Base-by-base conservation (phyloP, 345 rosid genomes). In the Aquilaria sinensis region DNA sequence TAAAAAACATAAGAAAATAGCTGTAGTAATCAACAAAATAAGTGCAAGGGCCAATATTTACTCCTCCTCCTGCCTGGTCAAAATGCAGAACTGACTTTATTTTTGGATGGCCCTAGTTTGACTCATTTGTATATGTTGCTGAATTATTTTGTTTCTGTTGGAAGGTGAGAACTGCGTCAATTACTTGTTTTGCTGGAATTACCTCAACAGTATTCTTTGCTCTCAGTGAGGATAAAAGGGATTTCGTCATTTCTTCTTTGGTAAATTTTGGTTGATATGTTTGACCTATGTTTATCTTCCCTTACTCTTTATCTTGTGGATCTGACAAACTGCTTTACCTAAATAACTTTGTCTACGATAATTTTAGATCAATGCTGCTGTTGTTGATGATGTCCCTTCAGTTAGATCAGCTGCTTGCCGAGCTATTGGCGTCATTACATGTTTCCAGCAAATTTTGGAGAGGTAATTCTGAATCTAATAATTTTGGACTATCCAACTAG, bases 371-470 rank as follows among this genome's bases (percentile, higher is more conserved):
- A 70, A 59, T 74, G 86, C 94, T 67, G 96, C 94, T 61, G 66
- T 72, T 58, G 65, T 77, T 71, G 97, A 93, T 68, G 77, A 67
- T 56, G 78, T 80, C 67, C 86, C 98, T 69, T 77, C 88, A n/a
- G 94, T 93, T 53, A 78, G 90, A 77, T 86, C 94, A 68, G 97
- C 97, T 72, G 87, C 96, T 73, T 93, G 98, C 80, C 94, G 96
- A 73, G 98, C 92, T 68, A 86, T 93, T 71, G 97, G 98, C 55
- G 97, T 93, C 52, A 66, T 86, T 59, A 83, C 90, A 69, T 90
- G 94, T 78, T 90, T 93, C 80, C 96, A 71, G 32, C 83, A 79
- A 73, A 70, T 80, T 65, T 77, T 80, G 74, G 72, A 61, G 67
- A 83, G 97, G 97, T 93, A 70, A 78, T 70, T 74, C 33, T 57